Evolutionary conservation across 1,139 yeast genomes (phyloP), one percentile per base, ranked within the genome.

Genomic region (Scheffersomyces cryptocercus): DNA sequence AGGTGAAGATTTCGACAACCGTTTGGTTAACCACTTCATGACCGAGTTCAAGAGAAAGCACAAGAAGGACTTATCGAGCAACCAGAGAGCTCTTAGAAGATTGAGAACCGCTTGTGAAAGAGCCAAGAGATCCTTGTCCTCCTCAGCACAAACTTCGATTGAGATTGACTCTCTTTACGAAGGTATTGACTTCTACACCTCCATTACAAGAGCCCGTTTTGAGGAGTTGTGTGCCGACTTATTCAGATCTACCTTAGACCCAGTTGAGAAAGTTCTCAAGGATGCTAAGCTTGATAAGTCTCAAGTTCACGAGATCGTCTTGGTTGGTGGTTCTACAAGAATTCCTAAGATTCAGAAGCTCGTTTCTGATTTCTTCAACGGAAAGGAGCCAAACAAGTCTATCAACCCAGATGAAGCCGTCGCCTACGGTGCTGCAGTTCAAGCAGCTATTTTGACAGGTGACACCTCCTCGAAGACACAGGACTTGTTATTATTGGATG

Each of bases 281-380:
- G 95, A 87, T 68, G 75, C 95, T 58, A 81, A 82, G 73, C 68
- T 85, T 58, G 86, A 84, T 75, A 87, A 87, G 77, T 73, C 89
- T 54, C 79, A 77, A 67, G 90, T 87, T 56, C 84, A 86, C 71
- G 95, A 87, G 72, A 87, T 87, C 60, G 95, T 87, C 59, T 79
- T 87, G 55, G 95, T 87, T 55, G 95, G 95, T 81, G 95, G 95
- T 74, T 87, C 95, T 51, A 87, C 95, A 71, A 87, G 95, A 83
- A 87, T 87, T 75, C 95, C 95, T 81, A 86, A 86, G 85, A 85
- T 87, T 60, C 95, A 87, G 77, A 86, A 85, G 75, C 78, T 86
- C 72, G 84, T 86, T 43, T 83, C 90, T 53, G 93, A 86, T 76
- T 85, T 79, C 84, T 87, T 87, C 73, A 87, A 86, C 72, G 95